A percentile compares a stretch with the other conserved stretches of the same genome.
Evolutionary conservation across 1,284 basidiomycete species (phyloP).

Genomic region (Ceratobasidium sp.): DNA sequence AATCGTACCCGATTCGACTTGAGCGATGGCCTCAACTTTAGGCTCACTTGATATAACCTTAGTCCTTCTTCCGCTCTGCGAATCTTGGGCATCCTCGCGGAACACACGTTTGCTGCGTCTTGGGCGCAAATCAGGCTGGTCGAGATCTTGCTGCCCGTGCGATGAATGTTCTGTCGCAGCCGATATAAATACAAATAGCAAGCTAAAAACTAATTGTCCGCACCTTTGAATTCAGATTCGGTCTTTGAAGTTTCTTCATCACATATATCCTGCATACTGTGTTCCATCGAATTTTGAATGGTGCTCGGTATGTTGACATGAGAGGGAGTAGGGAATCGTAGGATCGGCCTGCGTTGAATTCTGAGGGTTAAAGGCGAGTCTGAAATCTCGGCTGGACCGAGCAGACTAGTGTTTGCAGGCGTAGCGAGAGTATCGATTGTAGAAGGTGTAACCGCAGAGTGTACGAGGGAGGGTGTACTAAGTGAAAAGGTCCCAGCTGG

Average conservation of each 20-base stretch:
- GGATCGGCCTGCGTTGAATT: background rate
- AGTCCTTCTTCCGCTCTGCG: background rate
- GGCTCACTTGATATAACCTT: background rate
- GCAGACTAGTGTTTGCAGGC: background rate
- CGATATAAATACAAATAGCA: background rate
- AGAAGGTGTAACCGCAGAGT: background rate
- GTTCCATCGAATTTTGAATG: too few relatives aligned
- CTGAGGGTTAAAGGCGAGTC: background rate
- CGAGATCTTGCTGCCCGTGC: background rate
- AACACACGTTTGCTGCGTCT: background rate
- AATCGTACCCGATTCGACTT: background rate
- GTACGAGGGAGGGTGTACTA: background rate
- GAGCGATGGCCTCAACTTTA: background rate
- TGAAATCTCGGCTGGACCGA: constrained; percentile 14
- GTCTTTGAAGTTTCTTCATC: background rate
- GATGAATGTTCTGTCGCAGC: background rate
- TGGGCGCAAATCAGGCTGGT: background rate
- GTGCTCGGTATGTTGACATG: too few relatives aligned
- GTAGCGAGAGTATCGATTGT: background rate
- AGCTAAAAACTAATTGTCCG: background rate
- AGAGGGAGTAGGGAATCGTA: background rate
- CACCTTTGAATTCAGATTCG: background rate
- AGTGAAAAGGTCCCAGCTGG: background rate
- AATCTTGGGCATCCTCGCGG: background rate
- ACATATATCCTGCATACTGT: too few relatives aligned